Evolutionary conservation across 805 yeast species (phyloP).

Genomic region (Candida montana): DNA sequence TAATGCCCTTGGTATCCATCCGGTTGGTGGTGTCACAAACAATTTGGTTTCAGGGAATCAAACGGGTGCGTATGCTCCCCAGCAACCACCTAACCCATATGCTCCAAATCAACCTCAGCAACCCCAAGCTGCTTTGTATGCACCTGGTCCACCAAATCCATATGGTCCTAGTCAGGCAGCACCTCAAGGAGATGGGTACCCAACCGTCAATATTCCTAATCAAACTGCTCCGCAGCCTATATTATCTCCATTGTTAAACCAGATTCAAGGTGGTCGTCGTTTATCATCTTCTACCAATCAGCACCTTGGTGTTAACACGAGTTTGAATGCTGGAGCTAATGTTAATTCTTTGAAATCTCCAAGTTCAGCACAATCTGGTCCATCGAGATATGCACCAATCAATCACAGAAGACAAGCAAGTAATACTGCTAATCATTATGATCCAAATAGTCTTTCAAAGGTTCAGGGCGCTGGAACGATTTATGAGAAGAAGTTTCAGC

Average conservation of each 20-base stretch:
- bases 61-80: conserved; percentile 24
- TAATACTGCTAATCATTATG: conserved; percentile 25
- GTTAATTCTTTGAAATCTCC: conserved; percentile 12
- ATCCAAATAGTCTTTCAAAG: conserved; percentile 22
- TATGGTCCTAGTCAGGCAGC: too few species aligned
- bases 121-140: neutral
- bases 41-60: conserved; percentile 8
- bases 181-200: neutral
- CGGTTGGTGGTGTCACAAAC: too few species aligned
- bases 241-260: conserved; percentile 8
- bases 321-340: neutral
- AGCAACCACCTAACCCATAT: conserved; percentile 10
- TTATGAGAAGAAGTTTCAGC: neutral
- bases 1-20: neutral
- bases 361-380: conserved; percentile 15
- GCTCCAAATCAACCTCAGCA: conserved; percentile 16
- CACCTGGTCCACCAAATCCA: too few species aligned
- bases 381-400: conserved; percentile 37
- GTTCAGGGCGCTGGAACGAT: neutral
- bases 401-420: conserved; percentile 26
- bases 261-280: conserved; percentile 2
- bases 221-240: conserved; percentile 5
- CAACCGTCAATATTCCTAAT: neutral
- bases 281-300: neutral
- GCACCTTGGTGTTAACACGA: neutral